Conservation (phyloP, 139 green algal genomes). For the Coelastrella sp. region DNA sequence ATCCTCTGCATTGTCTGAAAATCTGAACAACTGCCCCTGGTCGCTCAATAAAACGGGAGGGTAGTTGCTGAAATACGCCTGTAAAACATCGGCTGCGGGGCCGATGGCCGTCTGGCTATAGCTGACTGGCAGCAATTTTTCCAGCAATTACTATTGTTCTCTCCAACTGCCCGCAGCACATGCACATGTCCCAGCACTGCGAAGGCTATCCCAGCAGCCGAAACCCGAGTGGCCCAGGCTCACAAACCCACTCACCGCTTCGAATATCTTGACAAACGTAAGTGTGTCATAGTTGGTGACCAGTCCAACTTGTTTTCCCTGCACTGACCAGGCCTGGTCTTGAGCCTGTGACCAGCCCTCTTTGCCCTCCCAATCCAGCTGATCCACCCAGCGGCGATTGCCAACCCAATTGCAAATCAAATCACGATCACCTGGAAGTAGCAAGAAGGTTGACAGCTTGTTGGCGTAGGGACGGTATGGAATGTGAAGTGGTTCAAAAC, state of each 20-base stretch:
- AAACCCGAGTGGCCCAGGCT: neutral
- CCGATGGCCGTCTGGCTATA: too few relatives aligned
- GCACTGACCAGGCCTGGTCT: slow-evolving; percentile 71
- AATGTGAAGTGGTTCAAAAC: too few relatives aligned
- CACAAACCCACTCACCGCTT: slow-evolving; percentile 34
- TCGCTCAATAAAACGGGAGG: too few relatives aligned
- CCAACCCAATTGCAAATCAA: slow-evolving; percentile 87
- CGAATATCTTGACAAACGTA: slow-evolving; percentile 75
- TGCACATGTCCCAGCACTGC: neutral
- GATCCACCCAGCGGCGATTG: slow-evolving; percentile 81
- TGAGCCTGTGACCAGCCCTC: slow-evolving; percentile 55
- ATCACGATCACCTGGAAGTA: slow-evolving; percentile 66
- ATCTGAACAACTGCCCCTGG: too few relatives aligned
- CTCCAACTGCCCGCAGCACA: too few relatives aligned
- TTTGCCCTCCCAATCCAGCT: slow-evolving; percentile 67
- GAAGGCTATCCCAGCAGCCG: neutral
- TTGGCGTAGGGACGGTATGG: neutral
- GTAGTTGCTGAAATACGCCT: too few relatives aligned
- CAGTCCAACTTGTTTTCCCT: slow-evolving; percentile 67
- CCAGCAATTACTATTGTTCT: too few relatives aligned
- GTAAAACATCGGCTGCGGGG: too few relatives aligned
- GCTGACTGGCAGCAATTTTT: too few relatives aligned
- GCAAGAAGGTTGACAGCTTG: neutral
- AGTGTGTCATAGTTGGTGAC: slow-evolving; percentile 70
- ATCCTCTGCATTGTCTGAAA: too few relatives aligned